phyloP scores from a whole-genome alignment of 495 filamentous ascomycete species.

The Cercophora scortea region DNA sequence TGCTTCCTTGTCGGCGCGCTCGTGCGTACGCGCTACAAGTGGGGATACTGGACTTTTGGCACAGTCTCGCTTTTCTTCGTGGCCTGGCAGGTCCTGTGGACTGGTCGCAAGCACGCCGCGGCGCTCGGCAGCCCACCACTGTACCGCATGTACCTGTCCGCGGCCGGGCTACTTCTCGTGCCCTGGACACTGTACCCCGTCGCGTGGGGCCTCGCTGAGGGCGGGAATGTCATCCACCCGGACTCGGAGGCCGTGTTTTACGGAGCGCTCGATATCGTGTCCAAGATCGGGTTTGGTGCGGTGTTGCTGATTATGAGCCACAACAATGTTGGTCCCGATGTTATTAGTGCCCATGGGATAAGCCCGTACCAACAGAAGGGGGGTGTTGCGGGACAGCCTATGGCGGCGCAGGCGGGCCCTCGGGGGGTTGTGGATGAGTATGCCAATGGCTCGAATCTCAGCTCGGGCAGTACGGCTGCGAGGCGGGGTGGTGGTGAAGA shows the following conservation, averaged over 20 bases:
- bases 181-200: constrained; percentile 64
- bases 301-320: neutral
- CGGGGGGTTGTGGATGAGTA: neutral
- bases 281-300: neutral
- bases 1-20: constrained; percentile 57
- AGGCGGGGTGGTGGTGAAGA: neutral
- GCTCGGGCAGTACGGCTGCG: neutral
- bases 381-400: neutral
- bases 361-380: neutral
- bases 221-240: constrained; percentile 56
- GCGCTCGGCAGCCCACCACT: constrained; percentile 39
- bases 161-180: constrained; percentile 45
- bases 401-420: neutral
- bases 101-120: constrained; percentile 46
- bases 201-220: constrained; percentile 59
- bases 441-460: neutral
- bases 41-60: constrained; percentile 61
- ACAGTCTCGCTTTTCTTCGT: constrained; percentile 53
- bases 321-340: neutral
- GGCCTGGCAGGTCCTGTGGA: constrained; percentile 42
- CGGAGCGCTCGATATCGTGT: constrained; percentile 47
- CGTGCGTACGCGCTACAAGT: constrained; percentile 51
- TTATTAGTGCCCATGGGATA: neutral
- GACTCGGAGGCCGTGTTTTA: constrained; percentile 65
- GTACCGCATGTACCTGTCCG: constrained; percentile 40